Base-by-base conservation (phyloP, 2,329 filamentous ascomycete genomes). In the Volutella citrinella region DNA sequence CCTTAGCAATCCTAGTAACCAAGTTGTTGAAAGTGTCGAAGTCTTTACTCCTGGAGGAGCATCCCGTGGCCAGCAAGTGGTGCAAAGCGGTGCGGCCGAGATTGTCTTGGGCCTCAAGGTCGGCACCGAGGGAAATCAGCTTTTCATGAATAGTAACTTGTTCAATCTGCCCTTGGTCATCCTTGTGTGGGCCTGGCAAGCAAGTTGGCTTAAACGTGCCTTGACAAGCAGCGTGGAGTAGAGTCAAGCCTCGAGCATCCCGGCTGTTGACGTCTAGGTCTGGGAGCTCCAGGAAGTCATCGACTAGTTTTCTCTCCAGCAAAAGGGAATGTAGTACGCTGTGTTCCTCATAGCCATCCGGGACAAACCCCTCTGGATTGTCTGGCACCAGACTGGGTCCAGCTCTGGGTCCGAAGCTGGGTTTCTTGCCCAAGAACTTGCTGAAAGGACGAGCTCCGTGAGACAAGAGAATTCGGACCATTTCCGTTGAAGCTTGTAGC, bases 401-500 rank as follows among this genome's bases (percentile, higher is more conserved):
- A n/a, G n/a, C n/a, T n/a, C n/a, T n/a, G n/a, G n/a, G n/a, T n/a
- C n/a, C n/a, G n/a, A n/a, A n/a, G n/a, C n/a, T n/a, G n/a, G n/a
- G n/a, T n/a, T 17, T 11, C 16, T 27, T 24, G 10, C 15, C 19
- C 17, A 28, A 11, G 13, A 48, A 46, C 7, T 32, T 43, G 8
- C 39, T 44, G 16, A 51, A 51, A 1, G 52, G 56, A 30, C 56
- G 36, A 2, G 50, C 54, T 4, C 55, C 55, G 19, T 54, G 42
- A 1, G 45, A 34, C 11, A 59, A 32, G 4, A 57, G 28, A 3
- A 46, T 7, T 4, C 38, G 27, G 13, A 52, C 25, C 10, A 51
- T 19, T 17, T 31, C 21, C 10, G n/a, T 7, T 2, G 6, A 11
- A 10, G 7, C 7, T 30, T 32, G 19, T 10, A 30, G 10, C 5